Evolutionary conservation across 129 eudicot genomes (phyloP).

Genomic region (Erigeron canadensis): DNA sequence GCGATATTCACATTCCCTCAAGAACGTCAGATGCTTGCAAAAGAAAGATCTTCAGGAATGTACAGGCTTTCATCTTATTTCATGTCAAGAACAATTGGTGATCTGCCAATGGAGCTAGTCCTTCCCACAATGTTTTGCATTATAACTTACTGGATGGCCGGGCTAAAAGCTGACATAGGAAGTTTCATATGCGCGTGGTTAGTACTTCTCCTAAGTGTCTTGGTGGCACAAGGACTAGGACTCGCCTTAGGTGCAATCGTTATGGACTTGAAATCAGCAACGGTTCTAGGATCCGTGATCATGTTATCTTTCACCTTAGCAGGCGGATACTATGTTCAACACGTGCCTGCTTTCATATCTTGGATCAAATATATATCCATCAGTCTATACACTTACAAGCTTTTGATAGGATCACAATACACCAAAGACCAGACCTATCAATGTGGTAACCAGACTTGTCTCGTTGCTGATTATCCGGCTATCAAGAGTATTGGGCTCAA

Average conservation of each 20-base stretch:
- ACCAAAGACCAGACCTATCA: constrained; percentile 49
- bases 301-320: constrained; percentile 58
- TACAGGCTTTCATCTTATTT: constrained; percentile 78
- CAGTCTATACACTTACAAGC: constrained; percentile 57
- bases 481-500: constrained; percentile 48
- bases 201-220: constrained; percentile 41
- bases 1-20: constrained; percentile 84
- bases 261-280: constrained; percentile 65
- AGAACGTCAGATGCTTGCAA: constrained; percentile 63
- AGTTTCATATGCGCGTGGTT: constrained; percentile 45
- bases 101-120: constrained; percentile 78
- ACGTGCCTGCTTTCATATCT: constrained; percentile 65
- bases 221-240: constrained; percentile 80
- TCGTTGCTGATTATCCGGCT: constrained; percentile 60
- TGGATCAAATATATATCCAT: constrained; percentile 77
- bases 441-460: constrained; percentile 51
- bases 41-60: constrained; percentile 86
- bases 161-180: constrained; percentile 44
- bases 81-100: constrained; percentile 58
- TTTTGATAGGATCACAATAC: constrained; percentile 64
- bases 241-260: constrained; percentile 79
- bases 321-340: constrained; percentile 73
- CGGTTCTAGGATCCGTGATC: constrained; percentile 62
- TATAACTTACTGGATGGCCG: constrained; percentile 91
- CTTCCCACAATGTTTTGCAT: constrained; percentile 59